A percentile compares a stretch with the other conserved stretches of the same genome.
phyloP scores from a whole-genome alignment of 805 yeast species.

The Saccharomyces cerevisiae region DNA sequence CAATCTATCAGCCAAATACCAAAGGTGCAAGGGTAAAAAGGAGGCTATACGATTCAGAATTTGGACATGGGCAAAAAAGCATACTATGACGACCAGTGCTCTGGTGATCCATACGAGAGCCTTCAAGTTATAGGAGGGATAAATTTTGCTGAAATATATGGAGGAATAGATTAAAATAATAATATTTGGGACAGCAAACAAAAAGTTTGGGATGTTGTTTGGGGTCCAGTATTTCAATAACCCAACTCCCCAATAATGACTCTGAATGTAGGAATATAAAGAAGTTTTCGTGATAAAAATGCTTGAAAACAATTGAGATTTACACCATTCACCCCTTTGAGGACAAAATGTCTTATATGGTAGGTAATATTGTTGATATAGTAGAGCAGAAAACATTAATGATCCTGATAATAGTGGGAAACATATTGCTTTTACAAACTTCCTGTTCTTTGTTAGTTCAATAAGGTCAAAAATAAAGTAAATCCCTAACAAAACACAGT shows the following conservation, averaged over 20 bases:
- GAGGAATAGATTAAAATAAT: conserved; percentile 37
- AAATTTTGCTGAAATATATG: conserved; percentile 29
- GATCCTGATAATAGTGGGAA: conserved; percentile 48
- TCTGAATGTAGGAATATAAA: conserved; percentile 64
- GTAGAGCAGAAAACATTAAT: conserved; percentile 39
- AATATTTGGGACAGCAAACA: conserved; percentile 64
- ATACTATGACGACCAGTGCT: conserved; percentile 41
- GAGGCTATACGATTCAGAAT: conserved; percentile 73
- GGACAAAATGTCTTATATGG: conserved; percentile 64
- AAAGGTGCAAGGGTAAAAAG: conserved; percentile 65
- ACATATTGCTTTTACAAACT: conserved; percentile 14
- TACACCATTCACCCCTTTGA: conserved; percentile 73
- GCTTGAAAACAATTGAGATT: conserved; percentile 24
- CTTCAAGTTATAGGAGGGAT: conserved; percentile 31
- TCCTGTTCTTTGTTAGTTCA: conserved; percentile 12
- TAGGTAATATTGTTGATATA: conserved; percentile 36
- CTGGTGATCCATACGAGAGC: conserved; percentile 38
- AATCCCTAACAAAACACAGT: conserved; percentile 65
- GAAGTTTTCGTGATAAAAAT: conserved; percentile 26
- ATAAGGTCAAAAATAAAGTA: conserved; percentile 52
- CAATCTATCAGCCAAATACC: conserved; percentile 51
- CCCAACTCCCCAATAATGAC: conserved; percentile 79
- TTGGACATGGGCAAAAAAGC: conserved; percentile 73
- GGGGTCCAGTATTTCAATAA: conserved; percentile 74
- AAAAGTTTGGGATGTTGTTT: conserved; percentile 75